These are phyloP conservation scores for Aspergillus vadensis DNA, from an alignment of 2,329 filamentous ascomycete genomes.

Conservation along the genomic window DNA sequence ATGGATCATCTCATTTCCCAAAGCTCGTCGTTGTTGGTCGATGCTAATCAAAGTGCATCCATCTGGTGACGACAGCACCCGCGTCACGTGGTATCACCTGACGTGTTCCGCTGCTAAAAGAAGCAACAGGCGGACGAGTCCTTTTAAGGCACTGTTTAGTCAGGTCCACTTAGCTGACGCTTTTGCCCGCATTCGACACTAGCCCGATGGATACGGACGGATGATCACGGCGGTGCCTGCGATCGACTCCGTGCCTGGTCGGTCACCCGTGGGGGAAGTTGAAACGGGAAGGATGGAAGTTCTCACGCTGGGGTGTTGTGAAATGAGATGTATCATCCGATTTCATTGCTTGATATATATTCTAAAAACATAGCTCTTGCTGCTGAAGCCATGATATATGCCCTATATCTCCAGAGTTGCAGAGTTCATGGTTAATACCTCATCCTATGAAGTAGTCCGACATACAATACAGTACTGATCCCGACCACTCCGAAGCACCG, in stretches of 20 bases:
- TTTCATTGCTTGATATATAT: too few species aligned
- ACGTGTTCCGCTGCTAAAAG: conserved; percentile 9
- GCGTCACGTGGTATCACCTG: conserved; percentile 5
- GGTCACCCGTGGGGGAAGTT: too few species aligned
- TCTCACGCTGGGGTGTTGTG: too few species aligned
- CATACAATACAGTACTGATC: too few species aligned
- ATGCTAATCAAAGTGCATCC: conserved; percentile 15
- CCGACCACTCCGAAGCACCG: background rate
- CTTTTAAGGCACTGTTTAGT: background rate
- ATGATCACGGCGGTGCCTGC: background rate
- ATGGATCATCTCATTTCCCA: conserved; percentile 13
- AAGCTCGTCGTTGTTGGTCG: conserved; percentile 12
- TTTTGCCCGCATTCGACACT: background rate
- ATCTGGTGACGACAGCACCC: conserved; percentile 11
- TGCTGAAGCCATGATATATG: too few species aligned
- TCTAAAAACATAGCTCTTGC: too few species aligned
- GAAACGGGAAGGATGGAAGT: too few species aligned
- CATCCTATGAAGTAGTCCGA: too few species aligned
- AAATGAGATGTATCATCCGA: too few species aligned
- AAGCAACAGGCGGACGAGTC: conserved; percentile 1
- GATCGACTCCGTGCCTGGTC: background rate
- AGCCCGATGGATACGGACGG: background rate
- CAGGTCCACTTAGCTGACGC: background rate
- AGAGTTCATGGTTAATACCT: too few species aligned
- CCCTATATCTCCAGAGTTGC: too few species aligned